These are phyloP conservation scores for Monosporozyma aerobia DNA, from an alignment of 805 yeast species.

Conservation along the genomic window DNA sequence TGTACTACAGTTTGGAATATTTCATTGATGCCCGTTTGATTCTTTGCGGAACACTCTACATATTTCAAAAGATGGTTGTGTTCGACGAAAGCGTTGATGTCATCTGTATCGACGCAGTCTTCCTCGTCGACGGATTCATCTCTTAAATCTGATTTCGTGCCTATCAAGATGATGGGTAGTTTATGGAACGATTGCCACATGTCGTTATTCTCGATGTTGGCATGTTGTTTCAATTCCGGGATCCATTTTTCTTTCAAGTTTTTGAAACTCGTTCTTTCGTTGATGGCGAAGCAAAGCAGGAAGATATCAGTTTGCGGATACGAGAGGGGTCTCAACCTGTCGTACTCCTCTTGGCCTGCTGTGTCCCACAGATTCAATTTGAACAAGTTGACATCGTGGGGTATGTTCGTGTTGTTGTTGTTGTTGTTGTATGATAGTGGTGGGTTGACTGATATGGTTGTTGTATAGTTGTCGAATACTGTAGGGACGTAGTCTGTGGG, in stretches of 20 bases:
- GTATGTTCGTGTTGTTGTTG: too few species aligned
- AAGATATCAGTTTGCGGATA: slow-evolving; percentile 91
- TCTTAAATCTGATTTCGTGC: slow-evolving; percentile 82
- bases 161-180: slow-evolving; percentile 57
- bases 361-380: slow-evolving; percentile 92
- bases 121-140: slow-evolving; percentile 61
- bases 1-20: slow-evolving; percentile 78
- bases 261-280: slow-evolving; percentile 69
- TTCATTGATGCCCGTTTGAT: slow-evolving; percentile 77
- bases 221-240: slow-evolving; percentile 81
- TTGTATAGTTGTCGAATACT: slow-evolving; percentile 85
- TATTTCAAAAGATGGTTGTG: slow-evolving; percentile 66
- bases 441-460: slow-evolving; percentile 50
- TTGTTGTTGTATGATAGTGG: slow-evolving; percentile 5
- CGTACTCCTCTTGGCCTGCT: slow-evolving; percentile 91
- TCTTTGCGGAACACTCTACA: slow-evolving; percentile 84
- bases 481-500: slow-evolving; percentile 93
- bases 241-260: slow-evolving; percentile 77
- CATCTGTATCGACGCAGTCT: slow-evolving; percentile 48
- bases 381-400: slow-evolving; percentile 26
- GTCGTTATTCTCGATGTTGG: slow-evolving; percentile 42
- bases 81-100: slow-evolving; percentile 56
- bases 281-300: slow-evolving; percentile 75
- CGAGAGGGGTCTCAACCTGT: slow-evolving; percentile 77
- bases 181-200: slow-evolving; percentile 12